These are phyloP conservation scores for Peronospora farinosa DNA, from an alignment of 352 stramenopile species.

Conservation along the genomic window DNA sequence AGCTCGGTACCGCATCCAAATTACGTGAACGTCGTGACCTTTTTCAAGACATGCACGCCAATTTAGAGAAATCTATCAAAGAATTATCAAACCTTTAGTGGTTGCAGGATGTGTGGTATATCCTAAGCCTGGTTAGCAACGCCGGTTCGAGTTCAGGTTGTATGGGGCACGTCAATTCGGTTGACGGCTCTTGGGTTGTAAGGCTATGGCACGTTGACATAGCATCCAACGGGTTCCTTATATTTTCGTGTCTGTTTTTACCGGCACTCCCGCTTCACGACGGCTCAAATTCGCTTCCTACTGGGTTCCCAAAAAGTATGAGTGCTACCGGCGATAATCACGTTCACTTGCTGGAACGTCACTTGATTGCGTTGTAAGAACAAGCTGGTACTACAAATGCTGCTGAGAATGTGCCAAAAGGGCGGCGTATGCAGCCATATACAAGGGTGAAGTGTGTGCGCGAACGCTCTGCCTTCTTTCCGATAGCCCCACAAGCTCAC, in stretches of 20 bases:
- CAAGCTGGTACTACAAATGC: not conserved
- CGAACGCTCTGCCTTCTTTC: constrained; percentile 27
- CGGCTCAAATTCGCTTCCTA: not conserved
- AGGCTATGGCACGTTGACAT: not conserved
- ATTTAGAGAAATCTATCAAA: not conserved
- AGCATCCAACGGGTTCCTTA: not conserved
- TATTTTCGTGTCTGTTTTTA: not conserved
- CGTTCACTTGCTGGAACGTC: not conserved
- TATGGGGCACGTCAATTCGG: not conserved
- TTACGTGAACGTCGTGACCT: constrained; percentile 95
- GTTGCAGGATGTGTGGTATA: constrained; percentile 27
- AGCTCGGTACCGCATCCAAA: constrained; percentile 93
- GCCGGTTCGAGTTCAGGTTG: not conserved
- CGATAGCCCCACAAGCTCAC: constrained; percentile 6
- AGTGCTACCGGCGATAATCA: not conserved
- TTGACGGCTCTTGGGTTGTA: not conserved
- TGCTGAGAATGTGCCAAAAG: not conserved
- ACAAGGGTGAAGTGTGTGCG: constrained; percentile 38
- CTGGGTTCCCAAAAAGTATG: too few relatives aligned
- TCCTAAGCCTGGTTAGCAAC: constrained; percentile 13
- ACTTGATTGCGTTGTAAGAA: not conserved
- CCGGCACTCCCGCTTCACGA: not conserved
- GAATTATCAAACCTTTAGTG: not conserved
- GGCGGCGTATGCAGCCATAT: constrained; percentile 15
- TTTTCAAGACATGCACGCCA: constrained; percentile 91